These are phyloP conservation scores for Hypoxylon sp. DNA, from an alignment of 2,329 filamentous ascomycete species.

Conservation along the genomic window DNA sequence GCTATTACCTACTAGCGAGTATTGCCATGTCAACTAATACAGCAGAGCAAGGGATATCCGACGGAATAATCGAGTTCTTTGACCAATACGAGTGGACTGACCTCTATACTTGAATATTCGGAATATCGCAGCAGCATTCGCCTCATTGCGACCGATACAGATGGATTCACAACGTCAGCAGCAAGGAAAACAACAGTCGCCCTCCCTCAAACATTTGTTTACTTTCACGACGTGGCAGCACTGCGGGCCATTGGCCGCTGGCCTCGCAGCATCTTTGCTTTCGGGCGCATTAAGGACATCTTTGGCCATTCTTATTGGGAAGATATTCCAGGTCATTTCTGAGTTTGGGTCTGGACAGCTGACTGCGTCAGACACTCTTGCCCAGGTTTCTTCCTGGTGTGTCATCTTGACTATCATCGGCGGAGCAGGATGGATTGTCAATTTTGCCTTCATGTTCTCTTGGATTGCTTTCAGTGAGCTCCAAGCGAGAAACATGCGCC, in stretches of 20 bases:
- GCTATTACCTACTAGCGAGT: neutral
- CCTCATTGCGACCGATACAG: conserved; percentile 12
- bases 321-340: conserved; percentile 80
- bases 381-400: conserved; percentile 71
- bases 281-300: conserved; percentile 75
- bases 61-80: neutral
- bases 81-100: conserved; percentile 5
- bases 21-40: neutral
- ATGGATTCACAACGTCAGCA: conserved; percentile 11
- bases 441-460: conserved; percentile 74
- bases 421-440: conserved; percentile 75
- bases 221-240: conserved; percentile 78
- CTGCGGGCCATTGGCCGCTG: conserved; percentile 66
- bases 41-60: conserved; percentile 3
- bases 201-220: conserved; percentile 69
- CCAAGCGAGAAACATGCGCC: conserved; percentile 78
- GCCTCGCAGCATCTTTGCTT: conserved; percentile 69
- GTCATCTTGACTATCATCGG: conserved; percentile 76
- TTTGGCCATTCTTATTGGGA: conserved; percentile 79
- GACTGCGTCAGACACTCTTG: conserved; percentile 66
- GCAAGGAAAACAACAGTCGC: conserved; percentile 6
- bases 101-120: neutral
- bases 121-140: conserved; percentile 1
- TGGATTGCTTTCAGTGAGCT: conserved; percentile 88
- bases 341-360: conserved; percentile 72